Base-by-base conservation (phyloP, 2,329 filamentous ascomycete genomes). In the Rasamsonia emersonii region DNA sequence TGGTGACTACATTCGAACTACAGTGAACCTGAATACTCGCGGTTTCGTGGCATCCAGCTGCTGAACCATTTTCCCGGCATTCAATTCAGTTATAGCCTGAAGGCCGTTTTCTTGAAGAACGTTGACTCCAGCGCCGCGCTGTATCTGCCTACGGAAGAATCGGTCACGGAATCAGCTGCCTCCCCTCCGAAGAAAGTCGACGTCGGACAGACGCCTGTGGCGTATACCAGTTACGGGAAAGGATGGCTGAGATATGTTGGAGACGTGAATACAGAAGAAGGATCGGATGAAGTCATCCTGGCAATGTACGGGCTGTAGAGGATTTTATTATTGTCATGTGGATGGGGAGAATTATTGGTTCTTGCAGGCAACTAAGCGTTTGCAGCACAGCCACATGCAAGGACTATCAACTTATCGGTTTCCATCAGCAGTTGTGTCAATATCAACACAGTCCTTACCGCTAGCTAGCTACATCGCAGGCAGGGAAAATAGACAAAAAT, bases 191-290 rank as follows among this genome's bases (percentile, higher is more conserved):
- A n/a, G n/a, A n/a, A n/a, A n/a, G 38, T 33, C 4, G 35, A 49
- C n/a, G n/a, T n/a, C n/a, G 26, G 33, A 8, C 42, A 51, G 31
- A 48, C 47, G 2, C 42, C 46, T 8, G 42, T 51, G 3, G 50
- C 40, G 10, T 49, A 42, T 31, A 35, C 41, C 4, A 42, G 36
- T n/a, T 35, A 48, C 25, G 50, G 41, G 21, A 20, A 44, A 10
- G 49, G 50, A 16, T 50, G 36, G 28, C 16, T 55, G 25, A 43
- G 43, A 16, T 54, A 53, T 41, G 23, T 44, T 32, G 53, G 51
- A 18, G 47, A 53, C 42, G 46, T 50, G 10, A 53, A 53, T 37
- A 17, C 21, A 3, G 49, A 48, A 24, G 31, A 40, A 17, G 45
- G 28, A 6, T 44, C 41, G 6, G 30, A 42, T 20, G 26, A 27